A percentile compares a stretch with the other conserved stretches of the same genome.
These are phyloP conservation scores for Plasmodium adleri DNA, from an alignment of 169 alveolate genomes.

Conservation along the genomic window DNA sequence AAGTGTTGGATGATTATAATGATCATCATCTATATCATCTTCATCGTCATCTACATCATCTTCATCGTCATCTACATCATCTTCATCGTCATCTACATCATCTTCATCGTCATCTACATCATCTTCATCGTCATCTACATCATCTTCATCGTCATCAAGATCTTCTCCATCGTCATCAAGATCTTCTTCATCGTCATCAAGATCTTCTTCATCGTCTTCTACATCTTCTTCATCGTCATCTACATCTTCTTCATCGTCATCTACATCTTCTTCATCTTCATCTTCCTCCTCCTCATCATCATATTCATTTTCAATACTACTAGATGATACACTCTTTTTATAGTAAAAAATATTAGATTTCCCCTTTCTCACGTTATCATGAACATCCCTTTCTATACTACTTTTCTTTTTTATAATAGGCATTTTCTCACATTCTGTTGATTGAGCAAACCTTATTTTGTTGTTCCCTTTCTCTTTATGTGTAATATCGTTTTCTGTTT, in stretches of 20 bases:
- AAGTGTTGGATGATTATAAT: too few species aligned
- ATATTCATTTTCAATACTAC: neutral
- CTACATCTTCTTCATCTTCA: neutral
- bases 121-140: neutral
- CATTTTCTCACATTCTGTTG: neutral
- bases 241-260: slow-evolving; percentile 1
- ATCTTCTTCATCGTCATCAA: neutral
- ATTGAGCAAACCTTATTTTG: neutral
- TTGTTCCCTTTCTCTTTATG: neutral
- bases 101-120: neutral
- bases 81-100: neutral
- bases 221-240: neutral
- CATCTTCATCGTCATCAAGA: slow-evolving; percentile 4
- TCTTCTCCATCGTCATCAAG: neutral
- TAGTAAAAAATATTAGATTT: neutral
- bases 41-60: neutral
- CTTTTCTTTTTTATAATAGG: neutral
- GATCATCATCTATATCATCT: neutral
- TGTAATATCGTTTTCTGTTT: neutral
- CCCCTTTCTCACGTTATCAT: neutral
- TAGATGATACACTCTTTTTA: neutral
- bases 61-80: neutral
- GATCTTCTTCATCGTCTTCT: neutral
- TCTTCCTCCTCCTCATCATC: neutral
- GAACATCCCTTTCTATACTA: neutral